These are phyloP conservation scores for Penicillium occitanis DNA, from an alignment of 2,329 filamentous ascomycete species.

Conservation along the genomic window DNA sequence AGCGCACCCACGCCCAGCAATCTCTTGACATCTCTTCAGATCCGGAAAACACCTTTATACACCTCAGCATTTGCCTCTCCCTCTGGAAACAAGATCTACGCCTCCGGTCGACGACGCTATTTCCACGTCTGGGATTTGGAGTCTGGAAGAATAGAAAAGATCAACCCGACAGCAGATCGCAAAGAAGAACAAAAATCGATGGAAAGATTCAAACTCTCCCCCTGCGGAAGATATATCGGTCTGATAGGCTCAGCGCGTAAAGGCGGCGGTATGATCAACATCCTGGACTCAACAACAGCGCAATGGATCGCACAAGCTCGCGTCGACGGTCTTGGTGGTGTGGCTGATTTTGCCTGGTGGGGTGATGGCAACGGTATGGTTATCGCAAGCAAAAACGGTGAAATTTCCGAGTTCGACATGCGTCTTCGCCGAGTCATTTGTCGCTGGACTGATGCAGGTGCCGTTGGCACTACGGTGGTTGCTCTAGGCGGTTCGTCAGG, in stretches of 20 bases:
- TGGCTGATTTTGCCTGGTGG: constrained; percentile 95
- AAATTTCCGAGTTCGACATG: constrained; percentile 86
- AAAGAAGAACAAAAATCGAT: constrained; percentile 81
- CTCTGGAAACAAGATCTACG: constrained; percentile 75
- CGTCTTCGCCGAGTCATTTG: constrained; percentile 67
- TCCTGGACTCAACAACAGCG: constrained; percentile 74
- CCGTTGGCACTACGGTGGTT: constrained; percentile 79
- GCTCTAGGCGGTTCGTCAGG: constrained; percentile 62
- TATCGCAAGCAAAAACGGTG: constrained; percentile 80
- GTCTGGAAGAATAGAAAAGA: constrained; percentile 78
- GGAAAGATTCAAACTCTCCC: constrained; percentile 85
- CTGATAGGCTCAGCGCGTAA: constrained; percentile 77
- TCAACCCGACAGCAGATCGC: constrained; percentile 68
- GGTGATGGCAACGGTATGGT: constrained; percentile 75
- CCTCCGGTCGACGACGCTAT: constrained; percentile 82
- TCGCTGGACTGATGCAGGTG: constrained; percentile 87
- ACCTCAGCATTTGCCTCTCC: constrained; percentile 77
- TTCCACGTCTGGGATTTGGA: constrained; percentile 93
- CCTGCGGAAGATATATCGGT: constrained; percentile 82
- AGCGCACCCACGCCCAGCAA: constrained; percentile 79
- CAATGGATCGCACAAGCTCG: constrained; percentile 86
- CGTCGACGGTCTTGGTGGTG: constrained; percentile 76
- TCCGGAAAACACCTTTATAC: constrained; percentile 78
- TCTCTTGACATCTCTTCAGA: constrained; percentile 83
- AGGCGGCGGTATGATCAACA: constrained; percentile 83